A percentile compares a stretch with the other conserved stretches of the same genome.
phyloP scores from a whole-genome alignment of 2,329 filamentous ascomycete species.

The Pseudogymnoascus verrucosus region DNA sequence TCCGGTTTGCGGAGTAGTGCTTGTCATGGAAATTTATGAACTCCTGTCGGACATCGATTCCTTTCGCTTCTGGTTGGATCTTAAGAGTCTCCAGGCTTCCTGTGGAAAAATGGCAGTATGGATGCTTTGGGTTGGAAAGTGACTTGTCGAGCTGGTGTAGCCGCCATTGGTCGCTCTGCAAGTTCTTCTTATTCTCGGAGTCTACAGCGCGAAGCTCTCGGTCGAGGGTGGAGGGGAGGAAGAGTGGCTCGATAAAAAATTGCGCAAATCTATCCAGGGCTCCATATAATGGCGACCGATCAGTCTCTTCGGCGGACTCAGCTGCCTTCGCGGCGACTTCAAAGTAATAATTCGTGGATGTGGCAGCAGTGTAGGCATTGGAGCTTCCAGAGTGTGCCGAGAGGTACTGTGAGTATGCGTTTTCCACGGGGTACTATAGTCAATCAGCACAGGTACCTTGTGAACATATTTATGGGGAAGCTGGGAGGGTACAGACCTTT shows the following conservation, averaged over 20 bases:
- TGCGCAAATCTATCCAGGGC: conserved; percentile 68
- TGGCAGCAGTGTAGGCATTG: conserved; percentile 89
- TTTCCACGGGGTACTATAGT: conserved; percentile 74
- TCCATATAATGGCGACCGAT: conserved; percentile 56
- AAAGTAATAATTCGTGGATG: conserved; percentile 97
- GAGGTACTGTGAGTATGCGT: conserved; percentile 91
- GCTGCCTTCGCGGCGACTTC: conserved; percentile 82
- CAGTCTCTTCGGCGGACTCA: conserved; percentile 46
- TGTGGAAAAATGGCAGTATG: conserved; percentile 66
- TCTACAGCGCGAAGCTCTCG: conserved; percentile 65
- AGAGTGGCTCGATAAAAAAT: conserved; percentile 66
- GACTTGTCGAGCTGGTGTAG: conserved; percentile 64
- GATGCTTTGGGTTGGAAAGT: conserved; percentile 60
- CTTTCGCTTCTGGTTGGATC: conserved; percentile 57
- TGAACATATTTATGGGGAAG: neutral
- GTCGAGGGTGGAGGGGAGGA: conserved; percentile 62
- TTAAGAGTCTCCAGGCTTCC: conserved; percentile 64
- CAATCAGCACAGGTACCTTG: neutral
- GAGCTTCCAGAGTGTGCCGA: conserved; percentile 83
- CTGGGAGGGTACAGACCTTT: conserved; percentile 49
- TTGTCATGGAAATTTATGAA: conserved; percentile 67
- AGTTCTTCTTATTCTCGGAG: conserved; percentile 74
- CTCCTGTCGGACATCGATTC: conserved; percentile 61
- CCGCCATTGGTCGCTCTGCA: conserved; percentile 66
- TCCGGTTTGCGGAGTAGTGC: conserved; percentile 67